Conservation (phyloP, 2,329 filamentous ascomycete genomes). For the Pseudocercospora pini-densiflorae region DNA sequence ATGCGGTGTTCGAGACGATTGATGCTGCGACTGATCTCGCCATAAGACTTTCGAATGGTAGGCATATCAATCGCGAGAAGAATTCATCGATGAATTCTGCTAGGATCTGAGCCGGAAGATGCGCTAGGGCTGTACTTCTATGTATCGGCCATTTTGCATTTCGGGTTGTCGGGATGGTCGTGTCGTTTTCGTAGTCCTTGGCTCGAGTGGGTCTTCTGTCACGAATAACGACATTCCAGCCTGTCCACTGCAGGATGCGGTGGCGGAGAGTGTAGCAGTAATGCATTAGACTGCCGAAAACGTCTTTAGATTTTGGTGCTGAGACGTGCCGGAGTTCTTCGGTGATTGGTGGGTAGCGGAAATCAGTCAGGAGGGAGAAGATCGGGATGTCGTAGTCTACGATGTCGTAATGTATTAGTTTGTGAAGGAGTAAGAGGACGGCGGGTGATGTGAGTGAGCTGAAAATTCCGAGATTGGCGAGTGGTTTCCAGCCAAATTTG, state of each 20-base stretch:
- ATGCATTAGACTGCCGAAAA: conserved; percentile 32
- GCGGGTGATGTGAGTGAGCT: conserved; percentile 25
- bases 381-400: conserved; percentile 24
- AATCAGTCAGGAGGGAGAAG: conserved; percentile 29
- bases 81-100: conserved; percentile 29
- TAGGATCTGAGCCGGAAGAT: conserved; percentile 30
- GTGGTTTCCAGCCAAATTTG: conserved; percentile 23
- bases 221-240: conserved; percentile 29
- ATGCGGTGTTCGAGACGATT: background rate
- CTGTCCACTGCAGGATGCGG: conserved; percentile 26
- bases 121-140: conserved; percentile 32
- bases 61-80: conserved; percentile 26
- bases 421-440: conserved; percentile 24
- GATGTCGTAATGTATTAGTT: conserved; percentile 22
- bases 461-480: conserved; percentile 13
- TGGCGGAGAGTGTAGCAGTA: conserved; percentile 27
- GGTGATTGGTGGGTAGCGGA: conserved; percentile 28
- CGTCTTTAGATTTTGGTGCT: conserved; percentile 17
- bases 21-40: conserved; percentile 28
- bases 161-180: background rate
- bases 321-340: background rate
- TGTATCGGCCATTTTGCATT: conserved; percentile 11
- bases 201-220: background rate
- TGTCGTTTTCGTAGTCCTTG: conserved; percentile 18
- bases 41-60: conserved; percentile 34